These are phyloP conservation scores for Cyberlindnera nakhonratchasimensis DNA, from an alignment of 805 yeast genomes.

Conservation along the genomic window DNA sequence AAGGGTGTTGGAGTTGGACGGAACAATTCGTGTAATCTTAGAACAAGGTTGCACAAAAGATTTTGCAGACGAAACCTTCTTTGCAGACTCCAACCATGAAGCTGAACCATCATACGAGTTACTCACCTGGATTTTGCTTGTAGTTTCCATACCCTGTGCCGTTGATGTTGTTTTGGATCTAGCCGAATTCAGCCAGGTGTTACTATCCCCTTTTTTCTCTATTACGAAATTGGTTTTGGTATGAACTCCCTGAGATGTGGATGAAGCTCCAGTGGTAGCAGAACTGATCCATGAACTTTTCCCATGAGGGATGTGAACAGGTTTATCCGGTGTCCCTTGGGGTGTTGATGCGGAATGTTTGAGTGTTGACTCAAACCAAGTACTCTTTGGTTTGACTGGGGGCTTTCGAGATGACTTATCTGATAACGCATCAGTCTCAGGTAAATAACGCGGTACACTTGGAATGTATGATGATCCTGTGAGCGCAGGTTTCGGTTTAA, in stretches of 20 bases:
- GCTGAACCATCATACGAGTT: background rate
- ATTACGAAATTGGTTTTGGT: constrained; percentile 7
- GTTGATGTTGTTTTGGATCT: constrained; percentile 4
- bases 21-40: constrained; percentile 32
- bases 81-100: constrained; percentile 27
- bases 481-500: constrained; percentile 8
- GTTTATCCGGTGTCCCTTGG: constrained; percentile 3
- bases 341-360: constrained; percentile 5
- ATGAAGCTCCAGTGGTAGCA: constrained; percentile 9
- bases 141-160: constrained; percentile 6
- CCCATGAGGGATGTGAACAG: constrained; percentile 1
- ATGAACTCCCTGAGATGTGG: constrained; percentile 13
- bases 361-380: constrained; percentile 10
- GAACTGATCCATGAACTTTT: constrained; percentile 15
- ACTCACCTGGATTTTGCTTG: constrained; percentile 6
- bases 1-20: constrained; percentile 29
- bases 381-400: constrained; percentile 14
- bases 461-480: background rate
- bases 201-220: background rate
- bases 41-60: constrained; percentile 14
- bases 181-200: constrained; percentile 15
- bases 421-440: background rate
- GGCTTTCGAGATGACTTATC: constrained; percentile 9
- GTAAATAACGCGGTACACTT: background rate
- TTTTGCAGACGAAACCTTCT: constrained; percentile 8